Base-by-base conservation (phyloP, 2,329 filamentous ascomycete species). In the Cryphonectria parasitica region DNA sequence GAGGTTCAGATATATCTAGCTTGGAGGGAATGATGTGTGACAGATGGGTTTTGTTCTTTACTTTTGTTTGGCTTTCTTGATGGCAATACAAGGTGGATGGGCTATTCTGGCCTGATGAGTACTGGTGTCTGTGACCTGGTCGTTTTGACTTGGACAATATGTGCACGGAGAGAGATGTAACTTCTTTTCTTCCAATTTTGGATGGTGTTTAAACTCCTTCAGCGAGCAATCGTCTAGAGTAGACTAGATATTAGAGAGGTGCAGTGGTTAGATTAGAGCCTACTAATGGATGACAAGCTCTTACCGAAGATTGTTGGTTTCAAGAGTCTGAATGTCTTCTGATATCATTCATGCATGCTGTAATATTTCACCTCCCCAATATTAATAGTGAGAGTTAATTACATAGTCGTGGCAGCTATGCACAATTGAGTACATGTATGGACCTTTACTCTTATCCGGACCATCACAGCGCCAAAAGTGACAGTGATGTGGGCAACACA, bases 1-100 rank as follows among this genome's bases (percentile, higher is more conserved):
- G 66, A 78, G 77, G 69, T 74, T 79, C 64, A 79, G 77, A 62
- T 87, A 85, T 70, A 86, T 88, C 62, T 88, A 65, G 43, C 19
- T 13, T 41, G 62, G 43, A 22, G 17, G 31, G 11, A 17, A 7
- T 25, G 13, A 31, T 34, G 45, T 61, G n/a, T 17, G 15, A 64
- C 28, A 34, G 41, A 15, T 19, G 63, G 39, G 13, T 19, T 34
- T 62, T 19, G 31, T 60, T 25, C 34, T 25, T 6, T n/a, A n/a
- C 15, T 25, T 41, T 63, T 25, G 22, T 63, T 25, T n/a, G n/a
- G n/a, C n/a, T 25, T 56, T 31, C 45, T 8, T 34, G 28, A 19
- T 34, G 54, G 25, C 13, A 19, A 31, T 31, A 8, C 54, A 58
- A 31, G 28, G 19, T 58, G 15, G 25, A 17, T 31, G 25, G 28